A percentile compares a stretch with the other conserved stretches of the same genome.
Evolutionary conservation across 257 asterid species (phyloP).

Genomic region (Osmanthus fragrans): DNA sequence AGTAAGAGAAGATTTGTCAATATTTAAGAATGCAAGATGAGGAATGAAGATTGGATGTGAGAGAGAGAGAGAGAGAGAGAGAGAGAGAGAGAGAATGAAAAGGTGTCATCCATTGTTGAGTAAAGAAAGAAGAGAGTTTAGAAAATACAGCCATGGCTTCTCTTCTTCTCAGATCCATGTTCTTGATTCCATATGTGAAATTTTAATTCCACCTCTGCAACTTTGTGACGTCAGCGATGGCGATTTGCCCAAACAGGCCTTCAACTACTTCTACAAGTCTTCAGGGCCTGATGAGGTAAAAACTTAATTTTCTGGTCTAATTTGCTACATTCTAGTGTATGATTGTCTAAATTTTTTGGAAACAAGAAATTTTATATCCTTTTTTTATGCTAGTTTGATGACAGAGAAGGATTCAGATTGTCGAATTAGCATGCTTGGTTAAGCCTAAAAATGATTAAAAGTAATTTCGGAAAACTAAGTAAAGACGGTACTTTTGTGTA

Average conservation of each 20-base stretch:
- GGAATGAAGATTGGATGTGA: background rate
- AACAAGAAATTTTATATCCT: background rate
- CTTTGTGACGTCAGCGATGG: conserved; percentile 1
- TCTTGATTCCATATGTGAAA: conserved; percentile 36
- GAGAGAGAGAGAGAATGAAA: conserved; percentile 21
- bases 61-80: background rate
- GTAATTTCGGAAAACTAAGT: no score
- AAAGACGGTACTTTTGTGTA: no score
- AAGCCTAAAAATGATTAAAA: background rate
- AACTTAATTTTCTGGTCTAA: background rate
- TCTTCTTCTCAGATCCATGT: conserved; percentile 37
- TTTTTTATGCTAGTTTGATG: background rate
- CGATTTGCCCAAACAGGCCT: conserved; percentile 10
- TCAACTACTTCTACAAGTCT: conserved; percentile 36
- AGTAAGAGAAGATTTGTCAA: no score
- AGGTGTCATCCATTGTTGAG: conserved; percentile 27
- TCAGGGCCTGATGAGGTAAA: conserved; percentile 60
- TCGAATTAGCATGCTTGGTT: background rate
- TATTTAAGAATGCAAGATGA: background rate
- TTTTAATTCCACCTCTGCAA: conserved; percentile 37
- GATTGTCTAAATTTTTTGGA: no score
- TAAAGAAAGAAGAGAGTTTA: conserved; percentile 16
- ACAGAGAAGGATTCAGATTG: background rate
- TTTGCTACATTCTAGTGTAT: background rate
- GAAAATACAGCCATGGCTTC: conserved; percentile 38